Evolutionary conservation across 2,329 filamentous ascomycete species (phyloP).

Genomic region (Aspergillus sp.): DNA sequence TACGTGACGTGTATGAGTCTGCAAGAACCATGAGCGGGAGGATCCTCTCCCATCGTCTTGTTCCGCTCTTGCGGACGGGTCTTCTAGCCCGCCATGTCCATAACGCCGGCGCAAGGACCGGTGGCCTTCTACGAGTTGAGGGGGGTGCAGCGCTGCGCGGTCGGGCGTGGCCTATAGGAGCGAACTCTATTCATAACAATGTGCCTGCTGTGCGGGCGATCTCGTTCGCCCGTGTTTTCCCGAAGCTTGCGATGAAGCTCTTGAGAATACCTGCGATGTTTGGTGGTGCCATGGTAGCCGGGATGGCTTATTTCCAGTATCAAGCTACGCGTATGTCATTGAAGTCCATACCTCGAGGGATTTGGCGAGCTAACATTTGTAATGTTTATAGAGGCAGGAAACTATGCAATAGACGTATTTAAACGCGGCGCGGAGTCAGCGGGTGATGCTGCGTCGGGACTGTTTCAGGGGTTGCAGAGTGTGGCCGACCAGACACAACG

Average conservation of each 20-base stretch:
- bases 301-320: conserved; percentile 90
- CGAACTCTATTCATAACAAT: conserved; percentile 86
- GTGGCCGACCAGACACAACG: conserved; percentile 75
- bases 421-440: conserved; percentile 71
- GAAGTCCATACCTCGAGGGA: not conserved
- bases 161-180: conserved; percentile 73
- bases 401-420: conserved; percentile 74
- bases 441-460: conserved; percentile 63
- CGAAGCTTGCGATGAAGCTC: conserved; percentile 88
- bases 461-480: conserved; percentile 71
- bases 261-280: conserved; percentile 85
- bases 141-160: conserved; percentile 59
- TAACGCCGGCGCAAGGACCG: conserved; percentile 59
- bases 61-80: conserved; percentile 65
- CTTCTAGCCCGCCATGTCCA: conserved; percentile 64
- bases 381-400: conserved; percentile 63
- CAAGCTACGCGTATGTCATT: conserved; percentile 75
- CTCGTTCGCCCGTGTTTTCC: conserved; percentile 69
- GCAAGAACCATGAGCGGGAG: conserved; percentile 65
- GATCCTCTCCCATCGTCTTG: conserved; percentile 71
- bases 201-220: conserved; percentile 62
- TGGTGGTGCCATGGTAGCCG: conserved; percentile 82
- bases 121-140: conserved; percentile 68
- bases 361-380: conserved; percentile 8
- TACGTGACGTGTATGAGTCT: conserved; percentile 36